Evolutionary conservation across 2,329 filamentous ascomycete species (phyloP).

Genomic region (Aureobasidium musti): DNA sequence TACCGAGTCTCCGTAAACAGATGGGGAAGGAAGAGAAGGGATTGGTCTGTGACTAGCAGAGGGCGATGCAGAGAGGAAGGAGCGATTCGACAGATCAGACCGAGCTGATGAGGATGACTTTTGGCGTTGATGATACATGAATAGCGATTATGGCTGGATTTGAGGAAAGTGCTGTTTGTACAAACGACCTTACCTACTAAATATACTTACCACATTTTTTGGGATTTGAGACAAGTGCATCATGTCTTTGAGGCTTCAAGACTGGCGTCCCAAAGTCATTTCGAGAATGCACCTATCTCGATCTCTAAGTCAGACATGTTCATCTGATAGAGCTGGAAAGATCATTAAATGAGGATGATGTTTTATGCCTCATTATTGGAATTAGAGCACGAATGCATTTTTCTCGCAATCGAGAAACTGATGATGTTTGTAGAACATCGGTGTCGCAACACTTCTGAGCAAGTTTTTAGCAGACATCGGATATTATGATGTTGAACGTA

Average conservation of each 20-base stretch:
- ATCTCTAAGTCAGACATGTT: too few relatives aligned
- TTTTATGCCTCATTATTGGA: too few relatives aligned
- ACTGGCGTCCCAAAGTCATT: neutral
- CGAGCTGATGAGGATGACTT: conserved; percentile 8
- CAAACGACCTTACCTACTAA: conserved; percentile 1
- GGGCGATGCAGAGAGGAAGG: neutral
- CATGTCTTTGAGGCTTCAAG: conserved; percentile 6
- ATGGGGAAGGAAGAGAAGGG: neutral
- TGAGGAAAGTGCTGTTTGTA: neutral
- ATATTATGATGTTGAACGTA: too few relatives aligned
- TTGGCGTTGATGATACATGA: conserved; percentile 21
- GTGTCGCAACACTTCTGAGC: too few relatives aligned
- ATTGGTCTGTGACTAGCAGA: neutral
- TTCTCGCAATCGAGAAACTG: too few relatives aligned
- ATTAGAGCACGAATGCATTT: too few relatives aligned
- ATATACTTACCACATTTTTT: conserved; percentile 10
- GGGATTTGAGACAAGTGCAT: neutral
- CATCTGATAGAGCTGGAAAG: too few relatives aligned
- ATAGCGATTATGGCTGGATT: neutral
- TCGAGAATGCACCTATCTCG: neutral
- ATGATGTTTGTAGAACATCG: too few relatives aligned
- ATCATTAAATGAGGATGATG: too few relatives aligned
- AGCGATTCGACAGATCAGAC: conserved; percentile 6
- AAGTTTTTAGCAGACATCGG: too few relatives aligned
- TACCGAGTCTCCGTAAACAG: neutral